Conservation (phyloP, 352 stramenopile species). For the Pythium brachiatum region DNA sequence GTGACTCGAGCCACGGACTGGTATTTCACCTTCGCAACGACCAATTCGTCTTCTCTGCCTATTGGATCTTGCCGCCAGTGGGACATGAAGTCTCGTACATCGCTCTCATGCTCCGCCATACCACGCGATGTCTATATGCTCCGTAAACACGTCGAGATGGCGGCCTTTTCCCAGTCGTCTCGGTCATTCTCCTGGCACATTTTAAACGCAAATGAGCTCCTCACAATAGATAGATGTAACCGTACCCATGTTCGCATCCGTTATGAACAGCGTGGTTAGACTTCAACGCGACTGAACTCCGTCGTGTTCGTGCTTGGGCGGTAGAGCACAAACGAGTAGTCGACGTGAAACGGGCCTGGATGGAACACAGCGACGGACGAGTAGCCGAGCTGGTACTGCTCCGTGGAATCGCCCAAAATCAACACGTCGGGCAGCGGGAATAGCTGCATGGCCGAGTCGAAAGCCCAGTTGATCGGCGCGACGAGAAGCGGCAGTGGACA, state of each 20-base stretch:
- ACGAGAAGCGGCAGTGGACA: conserved; percentile 85
- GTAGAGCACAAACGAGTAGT: conserved; percentile 87
- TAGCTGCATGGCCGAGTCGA: conserved; percentile 89
- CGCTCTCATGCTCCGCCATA: not conserved
- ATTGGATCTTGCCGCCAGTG: conserved; percentile 16
- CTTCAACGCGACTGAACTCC: conserved; percentile 81
- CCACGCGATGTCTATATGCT: too few species aligned
- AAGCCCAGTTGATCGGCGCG: conserved; percentile 93
- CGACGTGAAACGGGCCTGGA: conserved; percentile 76
- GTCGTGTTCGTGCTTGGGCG: conserved; percentile 79
- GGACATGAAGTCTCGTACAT: conserved; percentile 19
- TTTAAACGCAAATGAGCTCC: not conserved
- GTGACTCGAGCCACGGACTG: conserved; percentile 12
- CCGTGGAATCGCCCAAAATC: conserved; percentile 77
- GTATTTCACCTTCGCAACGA: conserved; percentile 9
- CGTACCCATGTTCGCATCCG: conserved; percentile 3
- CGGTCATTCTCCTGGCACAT: not conserved
- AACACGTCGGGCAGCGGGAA: conserved; percentile 92
- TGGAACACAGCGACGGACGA: conserved; percentile 80
- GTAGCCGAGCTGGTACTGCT: conserved; percentile 84
- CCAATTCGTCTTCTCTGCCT: conserved; percentile 13
- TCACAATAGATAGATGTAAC: conserved; percentile 6
- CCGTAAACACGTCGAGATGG: not conserved
- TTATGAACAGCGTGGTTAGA: conserved; percentile 20
- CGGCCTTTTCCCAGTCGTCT: not conserved